These are phyloP conservation scores for Fusarium sp. DNA, from an alignment of 2,329 filamentous ascomycete genomes.

Conservation along the genomic window DNA sequence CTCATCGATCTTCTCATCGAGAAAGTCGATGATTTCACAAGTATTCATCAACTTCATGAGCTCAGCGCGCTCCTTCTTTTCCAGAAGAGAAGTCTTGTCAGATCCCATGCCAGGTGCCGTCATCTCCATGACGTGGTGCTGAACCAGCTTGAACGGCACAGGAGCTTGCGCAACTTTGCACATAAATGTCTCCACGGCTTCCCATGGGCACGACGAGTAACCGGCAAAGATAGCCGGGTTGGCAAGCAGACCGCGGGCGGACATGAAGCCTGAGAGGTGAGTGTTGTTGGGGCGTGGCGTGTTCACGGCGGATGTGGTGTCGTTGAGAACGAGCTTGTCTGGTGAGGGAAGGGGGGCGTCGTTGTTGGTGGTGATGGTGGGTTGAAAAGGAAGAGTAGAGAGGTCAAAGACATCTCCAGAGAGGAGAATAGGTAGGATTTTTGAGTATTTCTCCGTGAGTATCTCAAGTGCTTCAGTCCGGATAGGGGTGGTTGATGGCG, in stretches of 20 bases:
- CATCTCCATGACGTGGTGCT: constrained; percentile 79
- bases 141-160: constrained; percentile 72
- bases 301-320: constrained; percentile 20
- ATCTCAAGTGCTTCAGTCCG: constrained; percentile 71
- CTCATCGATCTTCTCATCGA: constrained; percentile 64
- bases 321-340: constrained; percentile 50
- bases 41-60: constrained; percentile 66
- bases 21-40: constrained; percentile 71
- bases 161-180: constrained; percentile 68
- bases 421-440: constrained; percentile 72
- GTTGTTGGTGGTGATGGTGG: constrained; percentile 48
- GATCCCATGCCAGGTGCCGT: constrained; percentile 67
- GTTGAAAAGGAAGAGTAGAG: constrained; percentile 60
- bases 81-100: constrained; percentile 66
- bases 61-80: constrained; percentile 66
- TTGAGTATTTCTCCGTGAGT: constrained; percentile 65
- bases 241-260: constrained; percentile 74
- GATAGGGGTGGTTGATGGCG: constrained; percentile 72
- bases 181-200: constrained; percentile 74
- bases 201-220: constrained; percentile 69
- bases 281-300: constrained; percentile 58
- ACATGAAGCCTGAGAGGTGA: constrained; percentile 74
- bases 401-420: constrained; percentile 79
- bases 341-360: constrained; percentile 39
- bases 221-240: constrained; percentile 77